A percentile compares a stretch with the other conserved stretches of the same genome.
Evolutionary conservation across 352 stramenopile genomes (phyloP).

Genomic region (Phytophthora fragariae): DNA sequence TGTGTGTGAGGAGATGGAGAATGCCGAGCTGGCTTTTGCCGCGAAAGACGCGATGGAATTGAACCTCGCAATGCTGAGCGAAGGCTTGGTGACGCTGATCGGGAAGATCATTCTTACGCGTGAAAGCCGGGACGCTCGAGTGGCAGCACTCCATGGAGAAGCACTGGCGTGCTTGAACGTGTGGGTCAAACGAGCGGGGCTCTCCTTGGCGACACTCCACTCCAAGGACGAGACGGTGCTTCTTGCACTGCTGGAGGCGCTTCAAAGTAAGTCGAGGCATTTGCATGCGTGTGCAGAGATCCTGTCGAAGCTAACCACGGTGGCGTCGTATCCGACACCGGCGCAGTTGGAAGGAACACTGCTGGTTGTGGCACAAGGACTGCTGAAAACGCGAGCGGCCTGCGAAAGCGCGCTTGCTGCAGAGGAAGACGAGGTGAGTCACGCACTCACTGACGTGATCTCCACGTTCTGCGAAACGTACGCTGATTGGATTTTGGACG

Average conservation of each 20-base stretch:
- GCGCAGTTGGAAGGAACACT: slow-evolving; percentile 55
- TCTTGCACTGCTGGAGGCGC: slow-evolving; percentile 50
- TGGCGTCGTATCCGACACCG: slow-evolving; percentile 64
- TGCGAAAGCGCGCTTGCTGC: slow-evolving; percentile 57
- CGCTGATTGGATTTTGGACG: slow-evolving; percentile 73
- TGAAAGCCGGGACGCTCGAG: slow-evolving; percentile 37
- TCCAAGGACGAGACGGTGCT: slow-evolving; percentile 52
- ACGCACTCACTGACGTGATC: slow-evolving; percentile 69
- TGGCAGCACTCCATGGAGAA: slow-evolving; percentile 56
- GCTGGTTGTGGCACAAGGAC: slow-evolving; percentile 45
- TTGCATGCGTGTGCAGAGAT: slow-evolving; percentile 61
- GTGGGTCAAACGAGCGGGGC: slow-evolving; percentile 64
- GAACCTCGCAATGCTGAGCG: slow-evolving; percentile 54
- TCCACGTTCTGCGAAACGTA: slow-evolving; percentile 78
- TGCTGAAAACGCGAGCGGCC: slow-evolving; percentile 55
- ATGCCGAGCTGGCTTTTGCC: slow-evolving; percentile 63
- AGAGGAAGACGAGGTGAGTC: slow-evolving; percentile 65
- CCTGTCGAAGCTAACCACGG: slow-evolving; percentile 62
- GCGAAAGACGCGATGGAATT: slow-evolving; percentile 75
- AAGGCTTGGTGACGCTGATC: slow-evolving; percentile 52
- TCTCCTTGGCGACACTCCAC: slow-evolving; percentile 62
- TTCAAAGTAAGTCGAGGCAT: slow-evolving; percentile 59
- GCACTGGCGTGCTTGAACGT: slow-evolving; percentile 65
- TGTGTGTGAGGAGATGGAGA: slow-evolving; percentile 74
- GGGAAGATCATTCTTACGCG: slow-evolving; percentile 54